These are phyloP conservation scores for Triticum dicoccoides DNA, from an alignment of 176 grass and related monocot genomes.

Conservation along the genomic window DNA sequence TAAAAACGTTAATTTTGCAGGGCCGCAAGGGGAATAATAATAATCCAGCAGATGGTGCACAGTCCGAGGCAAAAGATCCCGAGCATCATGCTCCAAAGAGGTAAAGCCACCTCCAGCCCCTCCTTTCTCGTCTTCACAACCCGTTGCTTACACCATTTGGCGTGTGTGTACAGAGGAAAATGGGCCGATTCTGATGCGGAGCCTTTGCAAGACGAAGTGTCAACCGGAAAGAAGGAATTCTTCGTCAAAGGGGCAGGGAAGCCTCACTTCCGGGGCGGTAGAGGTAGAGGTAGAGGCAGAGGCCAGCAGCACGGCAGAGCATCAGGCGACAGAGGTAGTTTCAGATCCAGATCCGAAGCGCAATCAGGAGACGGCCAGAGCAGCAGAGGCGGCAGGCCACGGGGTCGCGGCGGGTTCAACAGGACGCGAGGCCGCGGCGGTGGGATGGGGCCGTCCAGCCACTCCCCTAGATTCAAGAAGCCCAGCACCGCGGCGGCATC, in stretches of 20 bases:
- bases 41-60: constrained; percentile 3
- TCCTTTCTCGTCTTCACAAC: neutral
- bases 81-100: constrained; percentile 34
- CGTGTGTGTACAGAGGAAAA: constrained; percentile 44
- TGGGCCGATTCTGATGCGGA: neutral
- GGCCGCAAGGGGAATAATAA: constrained; percentile 50
- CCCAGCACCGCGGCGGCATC: neutral
- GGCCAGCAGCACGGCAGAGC: neutral
- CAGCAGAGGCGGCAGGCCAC: constrained; percentile 14
- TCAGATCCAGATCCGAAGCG: constrained; percentile 8
- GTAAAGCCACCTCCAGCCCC: constrained; percentile 9
- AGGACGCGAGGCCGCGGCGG: neutral
- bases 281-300: neutral
- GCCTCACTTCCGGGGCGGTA: neutral
- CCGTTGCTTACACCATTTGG: neutral
- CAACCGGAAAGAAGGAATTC: constrained; percentile 36
- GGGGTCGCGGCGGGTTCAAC: neutral
- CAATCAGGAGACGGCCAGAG: constrained; percentile 9
- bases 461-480: constrained; percentile 41
- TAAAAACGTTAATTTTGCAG: constrained; percentile 32
- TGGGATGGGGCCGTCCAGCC: neutral
- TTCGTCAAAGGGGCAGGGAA: constrained; percentile 9
- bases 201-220: constrained; percentile 19
- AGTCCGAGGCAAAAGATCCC: constrained; percentile 6
- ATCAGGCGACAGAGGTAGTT: constrained; percentile 5